Evolutionary conservation across 495 filamentous ascomycete species (phyloP), one percentile per base, ranked within the genome.

Genomic region (Podospora bellae-mahoneyi): DNA sequence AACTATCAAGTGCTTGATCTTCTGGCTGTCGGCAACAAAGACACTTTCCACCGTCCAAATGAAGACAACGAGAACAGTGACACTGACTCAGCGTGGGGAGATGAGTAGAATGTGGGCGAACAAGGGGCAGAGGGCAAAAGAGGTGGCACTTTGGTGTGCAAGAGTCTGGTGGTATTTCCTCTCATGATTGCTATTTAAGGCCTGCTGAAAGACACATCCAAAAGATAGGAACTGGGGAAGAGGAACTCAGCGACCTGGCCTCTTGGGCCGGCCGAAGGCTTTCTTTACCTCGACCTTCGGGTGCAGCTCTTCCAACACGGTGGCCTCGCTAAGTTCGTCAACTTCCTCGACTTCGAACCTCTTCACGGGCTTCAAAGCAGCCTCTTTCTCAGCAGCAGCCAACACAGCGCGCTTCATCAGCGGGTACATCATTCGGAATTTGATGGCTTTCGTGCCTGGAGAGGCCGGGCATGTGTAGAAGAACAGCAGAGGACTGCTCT

Each of bases 381-480:
- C 89, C 69, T 91, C 87, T 54, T 82, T 83, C 68, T 86, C 84
- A 16, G 91, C 92, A 34, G 92, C 74, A 18, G 81, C 75, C 56
- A 96, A 81, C 6, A 92, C 91, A 48, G 86, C 86, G 34, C 85
- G 85, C 74, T 92, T 91, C 71, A 91, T 91, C 44, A 92, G 88
- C 39, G 96, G 92, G 77, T 97, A 97, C 70, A 98, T 80, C 95
- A 99, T 99, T 63, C 93, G 88, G 76, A 93, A 92, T 79, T 93
- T 97, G 81, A 98, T 91, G 71, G 90, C 91, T 72, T 83, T 82
- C 62, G 73, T 80, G 44, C 80, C 82, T 0, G 88, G 87, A 4
- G 80, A 86, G 3, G 85, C 83, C 4, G 95, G 95, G 74, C 94
- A 97, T 6, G 93, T 97, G 79, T 97, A 98, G 74, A 98, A 89